Evolutionary conservation across 371 early-diverging fungal genomes (phyloP).

Genomic region (Circinella umbellata): DNA sequence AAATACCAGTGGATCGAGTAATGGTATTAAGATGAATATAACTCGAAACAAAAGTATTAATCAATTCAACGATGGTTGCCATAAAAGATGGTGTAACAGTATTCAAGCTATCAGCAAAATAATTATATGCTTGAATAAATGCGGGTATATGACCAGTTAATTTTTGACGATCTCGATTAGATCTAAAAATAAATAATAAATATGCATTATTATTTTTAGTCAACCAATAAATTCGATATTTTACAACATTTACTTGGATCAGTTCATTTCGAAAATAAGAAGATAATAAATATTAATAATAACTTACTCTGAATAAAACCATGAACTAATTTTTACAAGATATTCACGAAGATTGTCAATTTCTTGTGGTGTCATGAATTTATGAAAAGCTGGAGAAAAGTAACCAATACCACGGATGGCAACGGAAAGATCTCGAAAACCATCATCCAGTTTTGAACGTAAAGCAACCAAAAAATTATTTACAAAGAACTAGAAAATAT

Average conservation of each 20-base stretch:
- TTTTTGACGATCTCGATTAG: constrained; percentile 23
- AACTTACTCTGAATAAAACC: constrained; percentile 62
- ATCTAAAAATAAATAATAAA: background rate
- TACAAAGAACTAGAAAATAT: constrained; percentile 55
- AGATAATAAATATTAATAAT: too few species aligned
- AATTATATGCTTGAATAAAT: constrained; percentile 67
- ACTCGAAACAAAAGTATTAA: constrained; percentile 46
- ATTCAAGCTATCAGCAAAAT: constrained; percentile 56
- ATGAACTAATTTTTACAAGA: constrained; percentile 60
- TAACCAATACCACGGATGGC: constrained; percentile 77
- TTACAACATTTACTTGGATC: too few species aligned
- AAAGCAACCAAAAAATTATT: constrained; percentile 44
- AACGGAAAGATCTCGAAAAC: constrained; percentile 54
- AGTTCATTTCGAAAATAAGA: too few species aligned
- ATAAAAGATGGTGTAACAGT: constrained; percentile 52
- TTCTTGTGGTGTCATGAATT: constrained; percentile 45
- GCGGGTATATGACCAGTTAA: constrained; percentile 60
- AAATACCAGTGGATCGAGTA: constrained; percentile 44
- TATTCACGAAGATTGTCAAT: constrained; percentile 47
- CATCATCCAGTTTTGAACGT: constrained; percentile 40
- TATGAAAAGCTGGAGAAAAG: constrained; percentile 67
- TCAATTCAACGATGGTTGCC: constrained; percentile 51
- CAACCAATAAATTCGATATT: too few species aligned
- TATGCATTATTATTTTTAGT: too few species aligned
- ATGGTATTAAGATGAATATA: constrained; percentile 47